Evolutionary conservation across 2,329 filamentous ascomycete genomes (phyloP).

Genomic region (Lasiodiplodia sp.): DNA sequence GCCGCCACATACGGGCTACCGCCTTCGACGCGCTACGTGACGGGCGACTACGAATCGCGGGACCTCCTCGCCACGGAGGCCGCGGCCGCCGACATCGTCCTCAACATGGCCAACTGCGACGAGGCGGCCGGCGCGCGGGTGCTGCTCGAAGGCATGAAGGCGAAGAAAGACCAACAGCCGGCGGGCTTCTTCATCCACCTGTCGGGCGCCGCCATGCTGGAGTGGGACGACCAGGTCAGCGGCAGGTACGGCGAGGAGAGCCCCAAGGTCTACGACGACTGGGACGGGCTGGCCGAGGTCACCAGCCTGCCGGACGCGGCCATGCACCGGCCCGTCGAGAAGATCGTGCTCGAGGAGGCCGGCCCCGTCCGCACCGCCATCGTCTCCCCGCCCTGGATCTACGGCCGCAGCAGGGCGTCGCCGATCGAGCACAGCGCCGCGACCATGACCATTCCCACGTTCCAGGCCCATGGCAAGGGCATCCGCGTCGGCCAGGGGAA

Average conservation of each 20-base stretch:
- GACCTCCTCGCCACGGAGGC: not conserved
- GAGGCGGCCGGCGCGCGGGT: not conserved
- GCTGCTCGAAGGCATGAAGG: not conserved
- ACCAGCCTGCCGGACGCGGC: conserved; percentile 63
- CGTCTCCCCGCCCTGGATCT: conserved; percentile 71
- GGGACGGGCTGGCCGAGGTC: conserved; percentile 63
- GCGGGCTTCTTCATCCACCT: not conserved
- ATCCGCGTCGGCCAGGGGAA: conserved; percentile 64
- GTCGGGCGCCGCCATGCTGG: not conserved
- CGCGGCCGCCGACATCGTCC: not conserved
- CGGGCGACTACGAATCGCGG: not conserved
- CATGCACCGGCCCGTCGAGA: conserved; percentile 72
- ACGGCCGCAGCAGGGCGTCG: conserved; percentile 51
- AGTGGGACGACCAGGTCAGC: too few relatives aligned
- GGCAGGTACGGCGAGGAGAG: conserved; percentile 53
- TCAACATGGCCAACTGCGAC: not conserved
- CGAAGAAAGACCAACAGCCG: not conserved
- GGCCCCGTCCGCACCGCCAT: conserved; percentile 49
- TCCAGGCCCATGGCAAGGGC: conserved; percentile 59
- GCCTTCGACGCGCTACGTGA: not conserved
- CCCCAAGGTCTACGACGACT: conserved; percentile 65
- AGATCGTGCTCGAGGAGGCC: conserved; percentile 64
- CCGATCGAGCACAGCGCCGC: conserved; percentile 53
- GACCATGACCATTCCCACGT: conserved; percentile 58
- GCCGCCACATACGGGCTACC: not conserved